phyloP scores from a whole-genome alignment of 73 alveolate species.

The Uronychia setigera region DNA sequence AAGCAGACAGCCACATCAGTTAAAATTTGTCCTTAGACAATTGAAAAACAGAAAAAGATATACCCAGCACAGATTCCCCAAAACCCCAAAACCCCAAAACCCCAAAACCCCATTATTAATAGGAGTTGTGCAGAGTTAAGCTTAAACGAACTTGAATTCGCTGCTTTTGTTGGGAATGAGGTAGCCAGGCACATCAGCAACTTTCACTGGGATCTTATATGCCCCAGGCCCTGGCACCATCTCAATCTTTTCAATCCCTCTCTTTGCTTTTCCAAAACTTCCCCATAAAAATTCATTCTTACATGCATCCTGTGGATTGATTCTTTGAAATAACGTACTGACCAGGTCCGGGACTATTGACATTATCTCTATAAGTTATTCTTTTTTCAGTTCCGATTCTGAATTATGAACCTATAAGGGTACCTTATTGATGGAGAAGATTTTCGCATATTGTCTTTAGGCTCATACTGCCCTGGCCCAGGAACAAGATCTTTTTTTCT shows the following conservation, averaged over 20 bases:
- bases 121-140: background rate
- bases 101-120: slow-evolving; percentile 28
- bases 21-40: too few species aligned
- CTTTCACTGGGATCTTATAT: slow-evolving; percentile 25
- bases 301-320: slow-evolving; percentile 9
- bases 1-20: too few species aligned
- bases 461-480: slow-evolving; percentile 51
- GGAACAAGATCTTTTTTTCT: slow-evolving; percentile 27
- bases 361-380: background rate
- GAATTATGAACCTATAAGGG: slow-evolving; percentile 18
- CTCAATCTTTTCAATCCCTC: slow-evolving; percentile 5
- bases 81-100: too few species aligned
- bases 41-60: too few species aligned
- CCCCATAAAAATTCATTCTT: background rate
- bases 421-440: background rate
- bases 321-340: slow-evolving; percentile 12
- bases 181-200: slow-evolving; percentile 51
- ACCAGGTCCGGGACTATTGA: slow-evolving; percentile 58
- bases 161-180: slow-evolving; percentile 42
- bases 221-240: slow-evolving; percentile 44
- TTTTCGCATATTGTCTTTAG: slow-evolving; percentile 23
- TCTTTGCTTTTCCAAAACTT: slow-evolving; percentile 16
- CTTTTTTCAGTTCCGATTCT: slow-evolving; percentile 50
- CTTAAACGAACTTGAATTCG: slow-evolving; percentile 49
- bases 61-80: too few species aligned